These are phyloP conservation scores for Leucosporidium creatinivorum DNA, from an alignment of 768 basidiomycete genomes.

Conservation along the genomic window DNA sequence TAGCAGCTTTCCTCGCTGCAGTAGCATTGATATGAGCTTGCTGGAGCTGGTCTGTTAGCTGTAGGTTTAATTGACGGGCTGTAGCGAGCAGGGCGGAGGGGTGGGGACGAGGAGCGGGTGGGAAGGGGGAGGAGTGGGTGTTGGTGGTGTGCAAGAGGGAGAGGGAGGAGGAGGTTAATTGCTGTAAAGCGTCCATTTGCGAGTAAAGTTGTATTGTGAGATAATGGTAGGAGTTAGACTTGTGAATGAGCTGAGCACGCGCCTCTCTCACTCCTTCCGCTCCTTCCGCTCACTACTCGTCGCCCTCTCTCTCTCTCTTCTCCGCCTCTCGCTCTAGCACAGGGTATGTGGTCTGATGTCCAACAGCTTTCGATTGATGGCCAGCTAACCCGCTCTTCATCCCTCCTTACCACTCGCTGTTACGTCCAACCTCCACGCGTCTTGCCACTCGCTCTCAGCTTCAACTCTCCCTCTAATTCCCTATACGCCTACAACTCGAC, in stretches of 20 bases:
- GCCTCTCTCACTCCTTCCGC: background rate
- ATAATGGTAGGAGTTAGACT: too few species aligned
- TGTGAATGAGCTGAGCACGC: background rate
- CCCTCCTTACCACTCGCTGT: background rate
- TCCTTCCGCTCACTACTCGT: background rate
- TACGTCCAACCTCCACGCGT: background rate
- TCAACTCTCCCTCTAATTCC: background rate
- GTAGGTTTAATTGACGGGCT: slow-evolving; percentile 58
- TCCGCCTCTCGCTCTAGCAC: too few species aligned
- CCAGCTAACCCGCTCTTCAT: background rate
- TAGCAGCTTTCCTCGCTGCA: background rate
- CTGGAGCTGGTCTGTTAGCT: slow-evolving; percentile 62
- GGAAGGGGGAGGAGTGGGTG: background rate
- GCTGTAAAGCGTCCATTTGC: background rate
- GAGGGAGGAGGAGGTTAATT: background rate
- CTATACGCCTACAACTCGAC: background rate
- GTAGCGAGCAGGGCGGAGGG: background rate
- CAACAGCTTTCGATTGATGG: background rate
- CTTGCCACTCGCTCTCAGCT: background rate
- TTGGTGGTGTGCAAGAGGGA: background rate
- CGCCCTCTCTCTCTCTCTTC: background rate
- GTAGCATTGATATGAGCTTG: slow-evolving; percentile 53
- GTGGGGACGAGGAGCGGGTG: background rate
- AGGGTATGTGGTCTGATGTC: background rate
- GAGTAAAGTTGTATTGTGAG: too few species aligned